Evolutionary conservation across 345 rosid species (phyloP).

Genomic region (Sisymbrium altissimum): DNA sequence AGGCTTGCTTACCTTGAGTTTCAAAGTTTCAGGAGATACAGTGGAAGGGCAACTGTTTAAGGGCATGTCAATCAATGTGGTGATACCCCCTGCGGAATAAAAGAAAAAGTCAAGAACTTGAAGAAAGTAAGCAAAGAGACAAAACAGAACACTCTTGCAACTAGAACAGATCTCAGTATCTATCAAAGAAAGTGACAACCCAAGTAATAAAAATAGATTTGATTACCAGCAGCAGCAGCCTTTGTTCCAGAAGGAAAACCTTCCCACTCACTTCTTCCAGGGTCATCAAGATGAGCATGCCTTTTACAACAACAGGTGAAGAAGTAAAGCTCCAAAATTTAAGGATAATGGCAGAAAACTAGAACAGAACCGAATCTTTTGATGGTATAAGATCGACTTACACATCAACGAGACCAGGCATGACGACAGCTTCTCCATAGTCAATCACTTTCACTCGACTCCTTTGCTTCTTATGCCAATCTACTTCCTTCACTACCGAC

Average conservation of each 20-base stretch:
- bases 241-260: constrained; percentile 94
- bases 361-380: not conserved
- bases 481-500: constrained; percentile 57
- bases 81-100: constrained; percentile 64
- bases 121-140: not conserved
- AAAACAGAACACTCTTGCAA: not conserved
- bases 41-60: constrained; percentile 80
- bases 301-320: constrained; percentile 35
- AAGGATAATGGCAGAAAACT: not conserved
- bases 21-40: constrained; percentile 69
- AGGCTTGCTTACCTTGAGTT: constrained; percentile 90
- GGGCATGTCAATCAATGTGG: constrained; percentile 92
- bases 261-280: constrained; percentile 98
- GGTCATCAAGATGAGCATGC: constrained; percentile 96
- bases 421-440: constrained; percentile 81
- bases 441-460: constrained; percentile 46
- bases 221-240: constrained; percentile 94
- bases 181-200: not conserved
- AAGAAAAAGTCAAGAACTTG: not conserved
- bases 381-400: constrained; percentile 32
- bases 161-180: not conserved
- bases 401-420: constrained; percentile 98
- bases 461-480: constrained; percentile 49
- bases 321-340: not conserved
- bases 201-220: not conserved